Conservation (phyloP, 2,329 filamentous ascomycete genomes). For the Plenodomus biglobosus region DNA sequence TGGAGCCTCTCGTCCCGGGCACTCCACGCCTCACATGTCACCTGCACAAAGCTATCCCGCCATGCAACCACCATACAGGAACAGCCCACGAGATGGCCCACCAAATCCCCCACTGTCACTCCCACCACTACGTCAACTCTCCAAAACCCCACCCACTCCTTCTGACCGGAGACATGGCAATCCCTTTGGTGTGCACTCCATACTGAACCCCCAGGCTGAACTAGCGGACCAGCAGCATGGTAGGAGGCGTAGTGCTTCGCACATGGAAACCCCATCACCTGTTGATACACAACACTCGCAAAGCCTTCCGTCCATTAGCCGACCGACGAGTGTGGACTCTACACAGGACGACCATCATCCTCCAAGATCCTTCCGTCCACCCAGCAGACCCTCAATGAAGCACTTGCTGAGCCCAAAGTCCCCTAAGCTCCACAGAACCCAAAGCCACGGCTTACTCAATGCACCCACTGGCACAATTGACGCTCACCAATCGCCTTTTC, state of each 20-base stretch:
- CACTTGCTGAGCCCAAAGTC: slow-evolving; percentile 62
- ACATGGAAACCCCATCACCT: slow-evolving; percentile 48
- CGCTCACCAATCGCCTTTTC: slow-evolving; percentile 53
- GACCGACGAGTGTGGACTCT: slow-evolving; percentile 40
- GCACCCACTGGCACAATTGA: slow-evolving; percentile 51
- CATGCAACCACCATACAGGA: slow-evolving; percentile 32
- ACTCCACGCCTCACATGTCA: slow-evolving; percentile 32
- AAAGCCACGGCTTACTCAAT: slow-evolving; percentile 52
- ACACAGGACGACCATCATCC: slow-evolving; percentile 26
- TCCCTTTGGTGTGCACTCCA: slow-evolving; percentile 49
- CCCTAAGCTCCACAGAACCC: slow-evolving; percentile 53
- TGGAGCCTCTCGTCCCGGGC: slow-evolving; percentile 27
- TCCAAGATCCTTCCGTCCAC: slow-evolving; percentile 30
- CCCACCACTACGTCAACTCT: slow-evolving; percentile 39
- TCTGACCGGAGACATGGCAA: slow-evolving; percentile 35
- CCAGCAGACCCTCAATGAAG: slow-evolving; percentile 40
- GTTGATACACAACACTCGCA: slow-evolving; percentile 41
- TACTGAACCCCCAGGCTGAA: slow-evolving; percentile 50
- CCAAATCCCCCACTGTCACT: slow-evolving; percentile 29
- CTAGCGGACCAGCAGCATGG: slow-evolving; percentile 32
- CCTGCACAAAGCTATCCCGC: slow-evolving; percentile 25
- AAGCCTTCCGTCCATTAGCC: slow-evolving; percentile 40
- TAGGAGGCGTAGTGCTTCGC: slow-evolving; percentile 47
- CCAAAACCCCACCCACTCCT: slow-evolving; percentile 40
- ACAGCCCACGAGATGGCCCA: slow-evolving; percentile 21